phyloP scores from a whole-genome alignment of 208 protist genomes.

The Acanthamoeba lenticulata region DNA sequence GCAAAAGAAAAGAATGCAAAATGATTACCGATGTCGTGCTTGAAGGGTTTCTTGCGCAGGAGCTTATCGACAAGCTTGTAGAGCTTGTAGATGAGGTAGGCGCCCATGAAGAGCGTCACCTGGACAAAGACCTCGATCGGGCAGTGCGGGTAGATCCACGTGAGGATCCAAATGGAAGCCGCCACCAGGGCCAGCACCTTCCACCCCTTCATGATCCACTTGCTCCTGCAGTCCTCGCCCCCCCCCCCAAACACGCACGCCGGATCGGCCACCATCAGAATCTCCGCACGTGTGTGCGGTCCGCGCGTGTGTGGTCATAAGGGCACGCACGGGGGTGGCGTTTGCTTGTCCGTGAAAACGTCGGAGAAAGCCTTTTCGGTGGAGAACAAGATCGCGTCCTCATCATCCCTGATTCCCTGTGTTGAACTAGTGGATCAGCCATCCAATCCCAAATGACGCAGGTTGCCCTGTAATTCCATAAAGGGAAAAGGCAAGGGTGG shows the following conservation, averaged over 20 bases:
- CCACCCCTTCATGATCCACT: constrained; percentile 33
- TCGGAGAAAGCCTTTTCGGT: constrained; percentile 55
- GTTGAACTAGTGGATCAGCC: neutral
- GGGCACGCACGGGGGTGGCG: neutral
- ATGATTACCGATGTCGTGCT: neutral
- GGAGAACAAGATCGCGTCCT: constrained; percentile 41
- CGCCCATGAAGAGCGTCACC: constrained; percentile 13
- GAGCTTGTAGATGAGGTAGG: constrained; percentile 53
- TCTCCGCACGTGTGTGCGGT: too few relatives aligned
- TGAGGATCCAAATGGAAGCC: constrained; percentile 21
- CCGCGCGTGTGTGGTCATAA: neutral
- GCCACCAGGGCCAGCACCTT: constrained; percentile 33
- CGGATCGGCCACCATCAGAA: neutral
- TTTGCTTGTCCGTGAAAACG: constrained; percentile 7
- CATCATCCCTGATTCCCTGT: constrained; percentile 59
- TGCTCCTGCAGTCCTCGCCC: neutral
- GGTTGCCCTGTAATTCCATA: too few relatives aligned
- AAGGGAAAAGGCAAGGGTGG: neutral
- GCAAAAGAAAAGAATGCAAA: neutral
- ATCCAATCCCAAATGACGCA: neutral
- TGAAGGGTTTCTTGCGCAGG: neutral
- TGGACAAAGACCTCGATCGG: constrained; percentile 37
- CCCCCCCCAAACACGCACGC: neutral
- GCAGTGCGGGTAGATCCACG: constrained; percentile 56
- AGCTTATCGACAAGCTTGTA: constrained; percentile 46